phyloP scores from a whole-genome alignment of 2,329 filamentous ascomycete species.

The Neospermospora avenae region DNA sequence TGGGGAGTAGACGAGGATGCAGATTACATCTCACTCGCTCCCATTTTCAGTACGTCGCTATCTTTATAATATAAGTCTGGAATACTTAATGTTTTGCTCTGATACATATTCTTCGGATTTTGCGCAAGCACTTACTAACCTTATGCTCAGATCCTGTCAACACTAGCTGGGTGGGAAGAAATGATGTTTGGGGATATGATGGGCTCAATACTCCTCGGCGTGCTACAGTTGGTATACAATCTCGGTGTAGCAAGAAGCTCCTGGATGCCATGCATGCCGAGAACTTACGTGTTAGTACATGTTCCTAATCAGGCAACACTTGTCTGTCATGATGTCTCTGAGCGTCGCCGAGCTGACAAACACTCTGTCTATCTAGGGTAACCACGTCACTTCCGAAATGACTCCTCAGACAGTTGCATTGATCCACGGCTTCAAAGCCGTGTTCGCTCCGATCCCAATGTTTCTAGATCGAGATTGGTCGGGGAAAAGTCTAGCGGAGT shows the following conservation, averaged over 20 bases:
- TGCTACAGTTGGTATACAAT: slow-evolving; percentile 75
- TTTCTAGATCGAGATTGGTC: slow-evolving; percentile 75
- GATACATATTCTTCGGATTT: background rate
- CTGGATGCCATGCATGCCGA: slow-evolving; percentile 77
- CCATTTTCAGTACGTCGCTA: slow-evolving; percentile 57
- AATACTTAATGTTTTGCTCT: background rate
- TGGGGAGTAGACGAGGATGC: slow-evolving; percentile 77
- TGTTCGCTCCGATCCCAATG: slow-evolving; percentile 74
- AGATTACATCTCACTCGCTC: slow-evolving; percentile 61
- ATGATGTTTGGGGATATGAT: slow-evolving; percentile 56
- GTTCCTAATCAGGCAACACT: background rate
- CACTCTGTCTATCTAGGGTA: slow-evolving; percentile 38
- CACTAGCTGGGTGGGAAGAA: slow-evolving; percentile 59
- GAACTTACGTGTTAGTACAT: slow-evolving; percentile 51
- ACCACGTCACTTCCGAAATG: slow-evolving; percentile 80
- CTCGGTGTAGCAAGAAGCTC: slow-evolving; percentile 67
- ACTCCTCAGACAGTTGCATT: slow-evolving; percentile 69
- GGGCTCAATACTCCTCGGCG: slow-evolving; percentile 44
- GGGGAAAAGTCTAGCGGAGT: slow-evolving; percentile 49
- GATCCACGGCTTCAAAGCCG: slow-evolving; percentile 74
- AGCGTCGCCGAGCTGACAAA: background rate
- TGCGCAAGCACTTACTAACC: background rate
- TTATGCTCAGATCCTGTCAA: slow-evolving; percentile 1
- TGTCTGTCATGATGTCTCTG: background rate
- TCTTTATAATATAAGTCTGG: background rate